These are phyloP conservation scores for Melaleuca quinquenervia DNA, from an alignment of 345 rosid species.

Conservation along the genomic window DNA sequence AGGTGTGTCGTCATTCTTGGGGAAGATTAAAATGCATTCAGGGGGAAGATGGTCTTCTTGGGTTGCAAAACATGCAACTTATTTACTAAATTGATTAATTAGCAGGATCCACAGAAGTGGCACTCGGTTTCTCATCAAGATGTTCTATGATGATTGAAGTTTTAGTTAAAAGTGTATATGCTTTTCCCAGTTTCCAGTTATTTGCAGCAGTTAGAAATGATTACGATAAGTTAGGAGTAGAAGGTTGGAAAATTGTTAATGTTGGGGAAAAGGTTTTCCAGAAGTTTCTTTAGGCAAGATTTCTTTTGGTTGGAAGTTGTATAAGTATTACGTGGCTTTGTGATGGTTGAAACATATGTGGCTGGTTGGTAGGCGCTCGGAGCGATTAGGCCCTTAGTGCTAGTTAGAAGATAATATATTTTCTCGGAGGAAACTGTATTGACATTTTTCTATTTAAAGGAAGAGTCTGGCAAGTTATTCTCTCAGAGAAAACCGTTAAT, in stretches of 20 bases:
- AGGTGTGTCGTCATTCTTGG: conserved; percentile 26
- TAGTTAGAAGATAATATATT: background rate
- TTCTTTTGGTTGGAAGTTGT: background rate
- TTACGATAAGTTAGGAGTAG: background rate
- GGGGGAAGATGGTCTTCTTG: background rate
- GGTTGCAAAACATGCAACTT: background rate
- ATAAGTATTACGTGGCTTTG: background rate
- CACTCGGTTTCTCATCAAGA: background rate
- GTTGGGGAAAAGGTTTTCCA: background rate
- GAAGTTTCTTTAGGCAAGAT: background rate
- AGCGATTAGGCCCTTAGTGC: background rate
- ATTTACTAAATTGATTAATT: background rate
- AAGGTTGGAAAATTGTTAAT: background rate
- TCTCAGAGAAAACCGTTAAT: background rate
- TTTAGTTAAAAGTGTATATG: background rate
- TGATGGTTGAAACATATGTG: background rate
- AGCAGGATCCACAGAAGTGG: background rate
- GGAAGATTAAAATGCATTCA: background rate
- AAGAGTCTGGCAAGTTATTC: background rate
- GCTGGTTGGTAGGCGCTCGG: background rate
- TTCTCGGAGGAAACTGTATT: background rate
- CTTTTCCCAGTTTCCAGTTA: background rate
- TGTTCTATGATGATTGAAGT: background rate
- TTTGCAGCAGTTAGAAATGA: background rate
- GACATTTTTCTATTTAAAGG: background rate